Percentiles rank a stretch among this genome's conserved stretches.
Evolutionary conservation across 257 asterid species (phyloP).

Genomic region (Fraxinus americana): DNA sequence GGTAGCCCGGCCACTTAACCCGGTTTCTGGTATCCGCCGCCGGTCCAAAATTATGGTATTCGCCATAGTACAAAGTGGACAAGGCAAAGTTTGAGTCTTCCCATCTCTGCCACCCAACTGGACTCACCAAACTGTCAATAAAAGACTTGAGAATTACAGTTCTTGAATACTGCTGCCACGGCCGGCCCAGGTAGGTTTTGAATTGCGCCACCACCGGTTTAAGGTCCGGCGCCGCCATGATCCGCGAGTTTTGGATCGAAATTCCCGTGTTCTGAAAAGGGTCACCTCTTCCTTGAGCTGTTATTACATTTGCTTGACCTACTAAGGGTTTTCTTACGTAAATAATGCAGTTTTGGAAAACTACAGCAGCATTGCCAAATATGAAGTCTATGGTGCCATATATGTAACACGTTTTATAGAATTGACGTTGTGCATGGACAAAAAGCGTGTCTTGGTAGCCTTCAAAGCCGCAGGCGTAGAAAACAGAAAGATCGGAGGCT

Average conservation of each 20-base stretch:
- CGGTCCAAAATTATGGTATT: conserved; percentile 76
- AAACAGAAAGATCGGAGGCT: conserved; percentile 83
- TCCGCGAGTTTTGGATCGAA: conserved; percentile 62
- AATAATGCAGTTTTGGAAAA: conserved; percentile 68
- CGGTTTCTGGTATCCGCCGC: conserved; percentile 40
- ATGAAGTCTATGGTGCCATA: conserved; percentile 85
- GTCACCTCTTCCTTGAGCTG: conserved; percentile 92
- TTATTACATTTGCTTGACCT: conserved; percentile 71
- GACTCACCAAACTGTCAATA: conserved; percentile 50
- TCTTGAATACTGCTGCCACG: conserved; percentile 77
- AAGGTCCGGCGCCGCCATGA: conserved; percentile 67
- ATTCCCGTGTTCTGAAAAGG: conserved; percentile 92
- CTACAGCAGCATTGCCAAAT: conserved; percentile 86
- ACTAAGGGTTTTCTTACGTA: conserved; percentile 64
- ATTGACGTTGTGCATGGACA: conserved; percentile 78
- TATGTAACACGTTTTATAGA: conserved; percentile 65
- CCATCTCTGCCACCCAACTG: conserved; percentile 84
- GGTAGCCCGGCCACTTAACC: conserved; percentile 79
- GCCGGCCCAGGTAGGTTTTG: conserved; percentile 70
- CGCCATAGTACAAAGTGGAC: conserved; percentile 75
- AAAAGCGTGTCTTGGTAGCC: conserved; percentile 92
- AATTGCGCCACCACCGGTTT: conserved; percentile 38
- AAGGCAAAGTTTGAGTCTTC: conserved; percentile 54
- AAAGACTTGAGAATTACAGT: conserved; percentile 65
- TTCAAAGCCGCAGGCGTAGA: conserved; percentile 72